A percentile compares a stretch with the other conserved stretches of the same genome.
phyloP scores from a whole-genome alignment of 2,329 filamentous ascomycete genomes.

The Colletotrichum limetticola region DNA sequence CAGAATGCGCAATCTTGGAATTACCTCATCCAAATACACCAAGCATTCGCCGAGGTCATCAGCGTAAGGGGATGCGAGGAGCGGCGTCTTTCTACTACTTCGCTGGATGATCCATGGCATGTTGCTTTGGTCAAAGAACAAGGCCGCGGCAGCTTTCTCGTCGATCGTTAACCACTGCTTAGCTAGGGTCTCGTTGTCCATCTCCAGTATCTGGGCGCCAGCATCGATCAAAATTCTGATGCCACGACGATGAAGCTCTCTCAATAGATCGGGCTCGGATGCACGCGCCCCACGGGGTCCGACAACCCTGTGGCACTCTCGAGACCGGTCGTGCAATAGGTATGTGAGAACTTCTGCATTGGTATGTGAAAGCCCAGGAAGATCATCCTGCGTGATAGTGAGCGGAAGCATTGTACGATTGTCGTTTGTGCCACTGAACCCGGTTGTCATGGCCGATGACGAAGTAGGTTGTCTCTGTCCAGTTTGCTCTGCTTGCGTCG shows the following conservation, averaged over 20 bases:
- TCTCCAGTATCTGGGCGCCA: conserved; percentile 72
- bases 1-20: neutral
- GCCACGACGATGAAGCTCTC: conserved; percentile 42
- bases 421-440: conserved; percentile 80
- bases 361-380: conserved; percentile 65
- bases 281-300: conserved; percentile 40
- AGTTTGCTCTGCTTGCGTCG: neutral
- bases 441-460: conserved; percentile 61
- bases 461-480: neutral
- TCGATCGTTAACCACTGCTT: conserved; percentile 62
- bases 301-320: conserved; percentile 51
- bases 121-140: conserved; percentile 64
- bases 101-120: conserved; percentile 56
- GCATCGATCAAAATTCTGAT: conserved; percentile 72
- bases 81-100: conserved; percentile 48
- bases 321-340: conserved; percentile 63
- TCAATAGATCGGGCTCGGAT: conserved; percentile 57
- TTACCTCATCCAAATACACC: conserved; percentile 67
- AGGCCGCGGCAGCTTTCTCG: conserved; percentile 54
- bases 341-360: conserved; percentile 73
- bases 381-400: conserved; percentile 70
- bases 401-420: conserved; percentile 67
- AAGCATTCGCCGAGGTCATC: conserved; percentile 63
- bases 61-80: conserved; percentile 65
- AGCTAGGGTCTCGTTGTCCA: conserved; percentile 62